Evolutionary conservation across 169 alveolate genomes (phyloP).

Genomic region (Plasmodium vinckei): DNA sequence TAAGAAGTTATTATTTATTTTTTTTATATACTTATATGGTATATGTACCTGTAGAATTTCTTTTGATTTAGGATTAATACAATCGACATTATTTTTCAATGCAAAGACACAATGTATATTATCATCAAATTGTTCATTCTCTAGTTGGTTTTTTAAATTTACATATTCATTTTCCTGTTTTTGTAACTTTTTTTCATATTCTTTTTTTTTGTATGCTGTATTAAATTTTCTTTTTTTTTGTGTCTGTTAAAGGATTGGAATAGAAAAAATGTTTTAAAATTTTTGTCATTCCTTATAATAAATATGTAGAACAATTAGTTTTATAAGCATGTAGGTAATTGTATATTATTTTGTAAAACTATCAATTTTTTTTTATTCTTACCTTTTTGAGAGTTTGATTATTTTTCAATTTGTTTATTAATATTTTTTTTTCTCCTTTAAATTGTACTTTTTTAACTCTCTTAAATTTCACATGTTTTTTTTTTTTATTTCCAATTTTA

Average conservation of each 20-base stretch:
- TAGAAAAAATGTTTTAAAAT: not conserved
- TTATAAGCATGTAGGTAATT: too few relatives aligned
- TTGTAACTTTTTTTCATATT: constrained; percentile 15
- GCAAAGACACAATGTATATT: constrained; percentile 45
- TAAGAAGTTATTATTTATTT: not conserved
- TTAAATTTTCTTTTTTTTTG: constrained; percentile 18
- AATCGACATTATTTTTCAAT: constrained; percentile 25
- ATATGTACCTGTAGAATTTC: constrained; percentile 32
- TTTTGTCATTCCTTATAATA: too few relatives aligned
- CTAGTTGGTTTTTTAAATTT: constrained; percentile 20
- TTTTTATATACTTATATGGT: not conserved
- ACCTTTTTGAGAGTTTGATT: constrained; percentile 8
- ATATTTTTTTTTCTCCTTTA: constrained; percentile 35
- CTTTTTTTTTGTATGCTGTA: constrained; percentile 39
- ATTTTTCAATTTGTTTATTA: not conserved
- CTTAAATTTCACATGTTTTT: constrained; percentile 48
- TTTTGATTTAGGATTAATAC: constrained; percentile 5
- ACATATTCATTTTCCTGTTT: constrained; percentile 29
- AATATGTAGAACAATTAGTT: too few relatives aligned
- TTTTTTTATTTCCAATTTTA: constrained; percentile 4
- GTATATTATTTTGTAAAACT: too few relatives aligned
- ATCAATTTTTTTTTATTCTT: not conserved
- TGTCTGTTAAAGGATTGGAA: not conserved
- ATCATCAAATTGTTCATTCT: constrained; percentile 20
- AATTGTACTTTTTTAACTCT: constrained; percentile 55